Evolutionary conservation across 768 basidiomycete genomes (phyloP), one percentile per base, ranked within the genome.

Genomic region (Tricholoma hemisulphureum): DNA sequence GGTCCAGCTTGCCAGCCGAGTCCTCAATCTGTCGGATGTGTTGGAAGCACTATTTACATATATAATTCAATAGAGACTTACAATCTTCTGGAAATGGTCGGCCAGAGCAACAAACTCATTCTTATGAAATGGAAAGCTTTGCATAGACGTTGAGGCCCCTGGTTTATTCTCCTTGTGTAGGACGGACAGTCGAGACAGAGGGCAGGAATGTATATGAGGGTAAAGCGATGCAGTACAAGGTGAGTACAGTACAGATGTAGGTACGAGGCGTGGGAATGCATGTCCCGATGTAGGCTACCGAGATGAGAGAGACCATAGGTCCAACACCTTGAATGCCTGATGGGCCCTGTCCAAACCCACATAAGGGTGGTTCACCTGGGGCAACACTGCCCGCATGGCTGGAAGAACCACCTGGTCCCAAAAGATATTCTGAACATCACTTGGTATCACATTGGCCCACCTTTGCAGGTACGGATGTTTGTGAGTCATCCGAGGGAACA

Each of bases 401-500:
- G 57, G 59, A 18, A 55, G 32, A 18, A 43, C 34, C 10, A 29
- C 41, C 31, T 6, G 20, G 16, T 41, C 31, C 21, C 50, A 63
- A 21, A 16, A 60, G 41, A 7, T 56, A 58, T 51, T 43, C 48
- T 59, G 64, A 34, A 63, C 13, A 31, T 61, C 31, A 7, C 6
- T 8, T n/a, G 64, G 62, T 2, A 65, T 32, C 4, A 14, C 55
- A 20, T 58, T 59, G 6, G 51, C 41, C 60, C 63, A 63, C 4
- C 35, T 34, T 4, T 29, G 10, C 16, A 41, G 34, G 35, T 54
- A 43, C 16, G 60, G 60, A 29, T 63, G 45, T 23, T 58, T 48
- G 32, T 67, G 65, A 8, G 50, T 24, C 58, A 65, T 63, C 7
- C 64, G 57, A 18, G 65, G 65, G 39, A 65, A 63, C 28, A 63